Percentiles rank a stretch among this genome's conserved stretches.
Conservation (phyloP, 805 yeast species). For the Grigorovia jiainica region DNA sequence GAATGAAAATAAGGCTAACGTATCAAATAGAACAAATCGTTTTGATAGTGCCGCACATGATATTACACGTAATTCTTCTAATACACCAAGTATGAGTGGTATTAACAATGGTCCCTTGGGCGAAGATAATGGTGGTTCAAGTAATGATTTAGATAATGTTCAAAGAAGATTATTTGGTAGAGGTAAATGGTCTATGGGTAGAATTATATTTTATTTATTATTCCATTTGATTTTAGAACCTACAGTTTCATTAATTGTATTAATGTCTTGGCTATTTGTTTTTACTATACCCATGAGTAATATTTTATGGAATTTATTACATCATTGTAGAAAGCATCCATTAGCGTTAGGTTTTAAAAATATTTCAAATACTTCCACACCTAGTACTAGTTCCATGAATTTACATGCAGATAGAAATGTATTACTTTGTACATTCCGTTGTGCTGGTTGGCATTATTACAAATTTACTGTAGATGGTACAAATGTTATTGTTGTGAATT, state of each 20-base stretch:
- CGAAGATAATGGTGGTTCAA: neutral
- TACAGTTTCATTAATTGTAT: slow-evolving; percentile 41
- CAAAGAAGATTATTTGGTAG: slow-evolving; percentile 72
- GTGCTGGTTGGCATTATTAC: slow-evolving; percentile 87
- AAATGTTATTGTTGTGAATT: slow-evolving; percentile 81
- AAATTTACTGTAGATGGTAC: slow-evolving; percentile 96
- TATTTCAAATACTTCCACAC: slow-evolving; percentile 32
- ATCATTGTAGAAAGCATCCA: slow-evolving; percentile 84
- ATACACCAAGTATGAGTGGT: slow-evolving; percentile 15
- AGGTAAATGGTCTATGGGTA: slow-evolving; percentile 82
- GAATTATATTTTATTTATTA: slow-evolving; percentile 63
- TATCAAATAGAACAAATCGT: neutral
- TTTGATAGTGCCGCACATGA: neutral
- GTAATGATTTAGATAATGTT: neutral
- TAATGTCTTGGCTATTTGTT: slow-evolving; percentile 70
- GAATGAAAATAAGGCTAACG: neutral
- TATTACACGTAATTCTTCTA: neutral
- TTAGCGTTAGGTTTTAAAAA: slow-evolving; percentile 69
- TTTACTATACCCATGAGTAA: slow-evolving; percentile 93
- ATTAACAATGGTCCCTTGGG: neutral
- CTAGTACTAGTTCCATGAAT: slow-evolving; percentile 2
- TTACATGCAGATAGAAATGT: slow-evolving; percentile 40
- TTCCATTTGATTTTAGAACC: slow-evolving; percentile 70
- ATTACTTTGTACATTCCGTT: slow-evolving; percentile 81
- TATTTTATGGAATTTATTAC: slow-evolving; percentile 53